These are phyloP conservation scores for Coemansia sp. DNA, from an alignment of 192 early-diverging fungal genomes.

Conservation along the genomic window DNA sequence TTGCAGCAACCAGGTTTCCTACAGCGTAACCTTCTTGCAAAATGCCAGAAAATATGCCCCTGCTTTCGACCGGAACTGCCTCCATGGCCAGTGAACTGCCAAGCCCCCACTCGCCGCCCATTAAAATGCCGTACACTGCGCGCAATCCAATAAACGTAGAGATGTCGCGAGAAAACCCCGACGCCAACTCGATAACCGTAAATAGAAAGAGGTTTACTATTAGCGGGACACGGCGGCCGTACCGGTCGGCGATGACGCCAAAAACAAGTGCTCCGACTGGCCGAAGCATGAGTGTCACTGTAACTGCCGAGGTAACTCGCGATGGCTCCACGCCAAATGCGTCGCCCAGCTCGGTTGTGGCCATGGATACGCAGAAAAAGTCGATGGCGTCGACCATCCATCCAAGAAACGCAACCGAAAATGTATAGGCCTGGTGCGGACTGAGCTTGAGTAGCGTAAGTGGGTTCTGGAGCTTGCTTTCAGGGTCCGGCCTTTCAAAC, in stretches of 20 bases:
- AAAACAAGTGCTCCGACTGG: conserved; percentile 72
- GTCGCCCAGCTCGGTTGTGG: conserved; percentile 56
- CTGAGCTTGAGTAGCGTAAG: conserved; percentile 29
- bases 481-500: conserved; percentile 27
- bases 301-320: conserved; percentile 62
- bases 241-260: conserved; percentile 65
- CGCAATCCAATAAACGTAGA: conserved; percentile 61
- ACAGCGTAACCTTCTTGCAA: conserved; percentile 70
- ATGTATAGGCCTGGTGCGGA: conserved; percentile 44
- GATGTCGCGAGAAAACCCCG: conserved; percentile 64
- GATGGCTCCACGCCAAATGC: conserved; percentile 58
- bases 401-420: conserved; percentile 59
- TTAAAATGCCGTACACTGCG: conserved; percentile 58
- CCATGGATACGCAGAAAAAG: conserved; percentile 63
- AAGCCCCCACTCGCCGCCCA: conserved; percentile 76
- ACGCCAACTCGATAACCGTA: conserved; percentile 59
- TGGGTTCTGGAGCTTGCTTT: conserved; percentile 33
- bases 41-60: conserved; percentile 74
- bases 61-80: conserved; percentile 59
- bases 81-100: conserved; percentile 72
- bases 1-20: conserved; percentile 64
- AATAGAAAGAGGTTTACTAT: conserved; percentile 65
- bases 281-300: conserved; percentile 65
- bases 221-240: conserved; percentile 66
- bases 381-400: conserved; percentile 74